Evolutionary conservation across 306 rosid genomes (phyloP).

Genomic region (Hippophae tibetana): DNA sequence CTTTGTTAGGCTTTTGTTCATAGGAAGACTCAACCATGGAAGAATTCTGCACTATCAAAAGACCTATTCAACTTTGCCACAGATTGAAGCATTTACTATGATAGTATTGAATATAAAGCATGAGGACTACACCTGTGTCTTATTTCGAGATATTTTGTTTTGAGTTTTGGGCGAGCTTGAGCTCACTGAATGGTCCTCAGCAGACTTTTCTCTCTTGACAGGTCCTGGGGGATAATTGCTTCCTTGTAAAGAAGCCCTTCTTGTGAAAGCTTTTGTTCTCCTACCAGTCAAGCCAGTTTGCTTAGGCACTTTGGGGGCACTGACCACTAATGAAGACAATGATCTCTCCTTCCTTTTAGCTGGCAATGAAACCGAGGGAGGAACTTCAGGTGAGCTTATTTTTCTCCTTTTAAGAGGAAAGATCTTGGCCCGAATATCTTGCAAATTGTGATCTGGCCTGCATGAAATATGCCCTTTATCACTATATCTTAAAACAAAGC

Average conservation of each 20-base stretch:
- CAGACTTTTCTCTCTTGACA: conserved; percentile 46
- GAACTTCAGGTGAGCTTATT: conserved; percentile 45
- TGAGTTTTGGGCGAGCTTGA: conserved; percentile 43
- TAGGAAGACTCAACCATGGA: conserved; percentile 50
- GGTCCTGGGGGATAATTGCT: conserved; percentile 49
- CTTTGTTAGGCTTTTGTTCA: conserved; percentile 34
- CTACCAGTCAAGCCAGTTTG: conserved; percentile 77
- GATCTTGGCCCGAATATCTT: conserved; percentile 79
- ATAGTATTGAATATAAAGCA: conserved; percentile 7
- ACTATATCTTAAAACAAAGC: conserved; percentile 10
- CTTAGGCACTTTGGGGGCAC: conserved; percentile 71
- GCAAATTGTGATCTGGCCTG: conserved; percentile 99
- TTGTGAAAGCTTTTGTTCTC: conserved; percentile 61
- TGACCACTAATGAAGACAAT: conserved; percentile 81
- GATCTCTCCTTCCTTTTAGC: conserved; percentile 94
- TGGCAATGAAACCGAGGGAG: conserved; percentile 54
- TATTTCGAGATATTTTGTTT: conserved; percentile 28
- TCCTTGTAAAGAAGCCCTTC: conserved; percentile 74
- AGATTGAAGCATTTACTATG: background rate
- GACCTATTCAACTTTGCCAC: background rate
- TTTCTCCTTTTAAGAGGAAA: conserved; percentile 67
- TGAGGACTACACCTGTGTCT: conserved; percentile 32
- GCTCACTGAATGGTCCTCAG: conserved; percentile 49
- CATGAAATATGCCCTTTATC: conserved; percentile 18
- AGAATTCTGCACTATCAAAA: conserved; percentile 43